Evolutionary conservation across 1,284 basidiomycete genomes (phyloP), one percentile per base, ranked within the genome.

Genomic region (Fomitopsis pinicola): DNA sequence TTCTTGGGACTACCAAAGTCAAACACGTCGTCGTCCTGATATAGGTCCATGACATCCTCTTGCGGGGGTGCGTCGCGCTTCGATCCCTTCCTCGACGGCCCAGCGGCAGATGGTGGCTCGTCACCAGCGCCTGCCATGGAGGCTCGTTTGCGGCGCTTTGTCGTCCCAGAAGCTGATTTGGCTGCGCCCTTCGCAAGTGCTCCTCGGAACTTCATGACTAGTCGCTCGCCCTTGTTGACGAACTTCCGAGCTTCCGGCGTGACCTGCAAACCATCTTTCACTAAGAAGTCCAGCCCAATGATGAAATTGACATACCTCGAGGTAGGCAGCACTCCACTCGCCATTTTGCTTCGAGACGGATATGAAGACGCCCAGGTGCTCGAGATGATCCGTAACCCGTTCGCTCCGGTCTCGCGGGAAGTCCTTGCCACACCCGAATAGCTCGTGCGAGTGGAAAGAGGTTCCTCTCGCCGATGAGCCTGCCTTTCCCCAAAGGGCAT

Each of bases 401-500:
- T 92, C 88, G 22, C 82, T 65, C 30, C 86, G 77, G 38, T 83
- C 80, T 10, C 76, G 74, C 4, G 77, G 71, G 44, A 89, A 62
- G 22, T 77, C 65, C 44, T 77, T 77, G 19, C 88, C 89, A 5
- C 76, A 77, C 1, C 87, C 92, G 65, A 83, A 86, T 38, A 77
- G 69, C 2, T 78, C 67, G 17, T 83, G 67, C 42, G 73, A 66
- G 64, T 88, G 78, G 66, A 84, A 80, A 0, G 80, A 77, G 55
- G 79, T 82, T 45, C 79, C 76, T 28, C 72, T 74, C 61, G 90
- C 75, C 4, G 81, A 80, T 38, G 75, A 71, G 28, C 68, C 77
- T 55, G 82, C 84, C 55, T 82, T 82, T 8, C 92, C 93, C 52
- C 81, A 79, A 73, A 90, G 86, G 3, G 87, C 82, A 44, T 82